These are phyloP conservation scores for Lachancea mirantina DNA, from an alignment of 805 yeast genomes.

Conservation along the genomic window DNA sequence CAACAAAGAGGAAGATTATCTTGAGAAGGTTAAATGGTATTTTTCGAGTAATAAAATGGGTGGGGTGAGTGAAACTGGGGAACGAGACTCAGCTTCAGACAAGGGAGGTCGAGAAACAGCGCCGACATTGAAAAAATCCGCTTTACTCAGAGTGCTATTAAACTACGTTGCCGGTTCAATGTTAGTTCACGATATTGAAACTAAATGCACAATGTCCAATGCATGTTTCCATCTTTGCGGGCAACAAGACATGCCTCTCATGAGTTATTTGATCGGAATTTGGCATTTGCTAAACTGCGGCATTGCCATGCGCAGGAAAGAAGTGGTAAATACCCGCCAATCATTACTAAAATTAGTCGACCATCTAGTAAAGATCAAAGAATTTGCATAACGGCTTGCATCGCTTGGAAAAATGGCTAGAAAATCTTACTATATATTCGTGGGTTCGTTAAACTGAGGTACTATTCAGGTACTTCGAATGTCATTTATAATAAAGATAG, in stretches of 20 bases:
- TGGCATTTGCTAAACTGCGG: conserved; percentile 31
- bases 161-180: conserved; percentile 28
- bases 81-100: background rate
- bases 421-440: too few species aligned
- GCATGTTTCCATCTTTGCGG: conserved; percentile 24
- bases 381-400: too few species aligned
- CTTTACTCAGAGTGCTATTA: conserved; percentile 21
- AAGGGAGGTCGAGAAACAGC: too few species aligned
- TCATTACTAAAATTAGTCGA: conserved; percentile 19
- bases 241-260: conserved; percentile 16
- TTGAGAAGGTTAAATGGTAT: conserved; percentile 17
- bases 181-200: conserved; percentile 24
- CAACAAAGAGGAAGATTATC: conserved; percentile 17
- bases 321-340: conserved; percentile 22
- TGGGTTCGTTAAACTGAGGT: too few species aligned
- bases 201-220: conserved; percentile 21
- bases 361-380: too few species aligned
- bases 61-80: conserved; percentile 4
- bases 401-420: too few species aligned
- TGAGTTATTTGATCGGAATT: conserved; percentile 25
- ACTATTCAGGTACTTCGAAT: too few species aligned
- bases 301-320: conserved; percentile 26
- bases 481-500: too few species aligned
- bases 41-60: conserved; percentile 19
- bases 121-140: conserved; percentile 22